phyloP scores from a whole-genome alignment of 495 filamentous ascomycete genomes.

The Cairneyella variabilis region DNA sequence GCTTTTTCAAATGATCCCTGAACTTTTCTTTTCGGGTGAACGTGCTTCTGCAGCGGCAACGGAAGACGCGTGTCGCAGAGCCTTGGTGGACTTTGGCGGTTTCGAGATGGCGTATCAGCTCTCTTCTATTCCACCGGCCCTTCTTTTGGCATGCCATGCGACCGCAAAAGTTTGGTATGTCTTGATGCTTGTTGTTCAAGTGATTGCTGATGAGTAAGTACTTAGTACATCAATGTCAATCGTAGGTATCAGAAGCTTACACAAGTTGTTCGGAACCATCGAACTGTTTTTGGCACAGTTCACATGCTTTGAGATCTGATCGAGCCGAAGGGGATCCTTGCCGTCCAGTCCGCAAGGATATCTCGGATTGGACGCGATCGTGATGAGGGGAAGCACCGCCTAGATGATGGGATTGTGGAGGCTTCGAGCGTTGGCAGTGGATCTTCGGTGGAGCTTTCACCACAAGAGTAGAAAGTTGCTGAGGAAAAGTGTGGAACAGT shows the following conservation, averaged over 20 bases:
- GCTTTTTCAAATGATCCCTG: conserved; percentile 2
- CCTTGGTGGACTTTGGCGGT: not conserved
- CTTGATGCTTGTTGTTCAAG: not conserved
- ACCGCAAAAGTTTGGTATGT: conserved; percentile 5
- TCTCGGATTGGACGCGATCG: not conserved
- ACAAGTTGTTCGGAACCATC: conserved; percentile 7
- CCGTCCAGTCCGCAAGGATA: not conserved
- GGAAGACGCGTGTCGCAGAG: not conserved
- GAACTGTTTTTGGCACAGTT: conserved; percentile 3
- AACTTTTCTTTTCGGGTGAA: conserved; percentile 8
- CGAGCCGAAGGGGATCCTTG: conserved; percentile 1
- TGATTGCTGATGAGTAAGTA: not conserved
- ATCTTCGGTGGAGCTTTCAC: not conserved
- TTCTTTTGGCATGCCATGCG: not conserved
- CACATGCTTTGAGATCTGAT: conserved; percentile 2
- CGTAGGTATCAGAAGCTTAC: conserved; percentile 1
- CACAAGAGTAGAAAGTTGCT: not conserved
- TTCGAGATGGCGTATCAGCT: conserved; percentile 2
- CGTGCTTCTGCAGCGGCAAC: not conserved
- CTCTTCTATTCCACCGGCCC: not conserved
- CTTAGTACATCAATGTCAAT: not conserved
- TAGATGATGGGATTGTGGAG: not conserved
- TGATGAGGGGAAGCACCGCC: not conserved
- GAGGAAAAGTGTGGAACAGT: not conserved
- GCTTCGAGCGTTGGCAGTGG: not conserved